Conservation (phyloP, 2,329 filamentous ascomycete species). For the Parastagonospora nodorum region DNA sequence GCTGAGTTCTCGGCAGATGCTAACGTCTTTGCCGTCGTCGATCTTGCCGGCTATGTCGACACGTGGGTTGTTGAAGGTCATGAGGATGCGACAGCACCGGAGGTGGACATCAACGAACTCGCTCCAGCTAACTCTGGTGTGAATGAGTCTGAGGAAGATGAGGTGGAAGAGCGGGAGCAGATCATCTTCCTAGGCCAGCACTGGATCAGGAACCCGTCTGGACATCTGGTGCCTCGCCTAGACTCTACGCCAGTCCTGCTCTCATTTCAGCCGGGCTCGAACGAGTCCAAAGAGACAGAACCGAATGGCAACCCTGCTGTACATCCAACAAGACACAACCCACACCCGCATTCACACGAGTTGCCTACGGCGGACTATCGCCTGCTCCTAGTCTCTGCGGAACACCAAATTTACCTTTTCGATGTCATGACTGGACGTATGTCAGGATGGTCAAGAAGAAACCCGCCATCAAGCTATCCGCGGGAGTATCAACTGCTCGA, state of each 20-base stretch:
- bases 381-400: slow-evolving; percentile 66
- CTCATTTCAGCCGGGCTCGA: slow-evolving; percentile 50
- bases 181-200: slow-evolving; percentile 63
- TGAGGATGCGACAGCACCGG: slow-evolving; percentile 54
- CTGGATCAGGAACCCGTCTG: slow-evolving; percentile 77
- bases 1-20: slow-evolving; percentile 80
- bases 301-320: slow-evolving; percentile 55
- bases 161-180: slow-evolving; percentile 51
- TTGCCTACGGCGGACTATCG: slow-evolving; percentile 59
- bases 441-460: slow-evolving; percentile 83
- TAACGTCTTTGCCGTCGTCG: slow-evolving; percentile 76
- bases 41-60: slow-evolving; percentile 84
- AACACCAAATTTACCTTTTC: slow-evolving; percentile 76
- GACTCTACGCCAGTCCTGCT: slow-evolving; percentile 53
- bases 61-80: slow-evolving; percentile 75
- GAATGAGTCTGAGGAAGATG: slow-evolving; percentile 50
- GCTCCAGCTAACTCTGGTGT: slow-evolving; percentile 28
- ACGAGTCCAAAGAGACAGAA: slow-evolving; percentile 24
- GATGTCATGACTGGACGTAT: slow-evolving; percentile 77
- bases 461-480: slow-evolving; percentile 76
- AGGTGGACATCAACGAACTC: slow-evolving; percentile 46
- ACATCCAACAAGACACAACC: slow-evolving; percentile 56
- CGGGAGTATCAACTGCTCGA: slow-evolving; percentile 73
- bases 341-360: slow-evolving; percentile 61
- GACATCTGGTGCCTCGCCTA: slow-evolving; percentile 54